Conservation (phyloP, 805 yeast genomes). For the Nakazawaea molendinolei region DNA sequence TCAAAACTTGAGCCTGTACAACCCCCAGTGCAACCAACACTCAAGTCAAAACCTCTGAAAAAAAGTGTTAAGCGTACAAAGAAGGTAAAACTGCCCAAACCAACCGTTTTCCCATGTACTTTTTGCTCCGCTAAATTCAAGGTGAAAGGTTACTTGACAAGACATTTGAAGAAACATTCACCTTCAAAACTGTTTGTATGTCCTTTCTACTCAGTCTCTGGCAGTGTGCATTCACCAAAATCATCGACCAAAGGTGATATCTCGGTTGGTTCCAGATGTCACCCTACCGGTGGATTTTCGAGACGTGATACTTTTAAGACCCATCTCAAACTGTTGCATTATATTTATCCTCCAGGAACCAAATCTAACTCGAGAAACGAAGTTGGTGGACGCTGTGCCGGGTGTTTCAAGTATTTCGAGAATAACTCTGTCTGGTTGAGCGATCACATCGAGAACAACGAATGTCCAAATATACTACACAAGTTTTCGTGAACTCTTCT, state of each 20-base stretch:
- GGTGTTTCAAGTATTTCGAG: constrained; percentile 44
- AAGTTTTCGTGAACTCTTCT: not conserved
- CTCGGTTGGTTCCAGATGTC: constrained; percentile 33
- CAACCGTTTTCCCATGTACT: constrained; percentile 27
- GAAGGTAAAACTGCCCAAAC: constrained; percentile 1
- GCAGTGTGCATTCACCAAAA: not conserved
- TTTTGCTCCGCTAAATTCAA: constrained; percentile 43
- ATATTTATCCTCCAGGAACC: constrained; percentile 50
- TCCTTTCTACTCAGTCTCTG: constrained; percentile 31
- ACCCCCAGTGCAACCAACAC: not conserved
- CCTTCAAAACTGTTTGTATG: constrained; percentile 45
- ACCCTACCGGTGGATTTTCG: constrained; percentile 52
- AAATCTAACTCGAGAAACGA: constrained; percentile 36
- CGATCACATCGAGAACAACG: constrained; percentile 41
- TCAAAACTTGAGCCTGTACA: too few relatives aligned
- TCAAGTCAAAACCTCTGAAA: not conserved
- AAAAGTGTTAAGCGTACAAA: not conserved
- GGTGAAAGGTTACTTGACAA: constrained; percentile 46
- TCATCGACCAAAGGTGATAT: not conserved
- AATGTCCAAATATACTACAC: constrained; percentile 28
- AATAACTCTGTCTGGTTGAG: constrained; percentile 47
- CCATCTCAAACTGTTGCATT: constrained; percentile 50
- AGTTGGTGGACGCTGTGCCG: constrained; percentile 44
- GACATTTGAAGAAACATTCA: constrained; percentile 49
- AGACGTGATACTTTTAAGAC: constrained; percentile 55